A percentile compares a stretch with the other conserved stretches of the same genome.
phyloP scores from a whole-genome alignment of 2,329 filamentous ascomycete genomes.

The Verticillium klebahnii region DNA sequence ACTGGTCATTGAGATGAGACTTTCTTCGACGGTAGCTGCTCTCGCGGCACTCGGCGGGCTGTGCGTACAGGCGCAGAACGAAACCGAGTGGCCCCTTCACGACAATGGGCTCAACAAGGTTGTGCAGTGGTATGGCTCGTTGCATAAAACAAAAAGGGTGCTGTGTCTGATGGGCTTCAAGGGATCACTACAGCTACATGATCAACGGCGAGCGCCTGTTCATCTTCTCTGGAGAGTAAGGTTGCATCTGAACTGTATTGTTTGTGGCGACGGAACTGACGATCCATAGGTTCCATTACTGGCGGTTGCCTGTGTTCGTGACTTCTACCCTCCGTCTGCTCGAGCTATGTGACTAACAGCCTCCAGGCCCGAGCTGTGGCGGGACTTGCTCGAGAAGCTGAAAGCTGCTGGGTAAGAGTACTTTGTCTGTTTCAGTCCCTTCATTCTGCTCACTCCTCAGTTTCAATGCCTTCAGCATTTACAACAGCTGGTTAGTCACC shows the following conservation, averaged over 20 bases:
- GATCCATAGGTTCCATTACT: slow-evolving; percentile 31
- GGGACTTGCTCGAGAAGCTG: slow-evolving; percentile 36
- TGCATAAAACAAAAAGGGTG: not conserved
- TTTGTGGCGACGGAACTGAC: not conserved
- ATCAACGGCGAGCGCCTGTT: slow-evolving; percentile 36
- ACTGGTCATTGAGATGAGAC: not conserved
- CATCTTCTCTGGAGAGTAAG: slow-evolving; percentile 35
- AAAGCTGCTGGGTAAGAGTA: slow-evolving; percentile 31
- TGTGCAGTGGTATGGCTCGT: slow-evolving; percentile 22
- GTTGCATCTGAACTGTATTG: not conserved
- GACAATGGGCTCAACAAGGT: slow-evolving; percentile 25
- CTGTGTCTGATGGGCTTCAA: slow-evolving; percentile 9
- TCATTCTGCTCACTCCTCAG: slow-evolving; percentile 12
- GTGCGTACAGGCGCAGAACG: not conserved
- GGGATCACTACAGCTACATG: slow-evolving; percentile 36
- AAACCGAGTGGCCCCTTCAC: slow-evolving; percentile 19
- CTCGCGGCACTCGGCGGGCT: not conserved
- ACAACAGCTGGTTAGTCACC: slow-evolving; percentile 25
- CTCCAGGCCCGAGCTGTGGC: slow-evolving; percentile 29
- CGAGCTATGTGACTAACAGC: not conserved
- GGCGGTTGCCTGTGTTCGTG: slow-evolving; percentile 34
- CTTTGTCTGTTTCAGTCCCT: too few relatives aligned
- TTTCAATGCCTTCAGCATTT: slow-evolving; percentile 38
- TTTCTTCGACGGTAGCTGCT: not conserved
- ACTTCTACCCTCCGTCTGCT: not conserved